Conservation (phyloP, 202 grass and related monocot species). For the Zoysia matrella region DNA sequence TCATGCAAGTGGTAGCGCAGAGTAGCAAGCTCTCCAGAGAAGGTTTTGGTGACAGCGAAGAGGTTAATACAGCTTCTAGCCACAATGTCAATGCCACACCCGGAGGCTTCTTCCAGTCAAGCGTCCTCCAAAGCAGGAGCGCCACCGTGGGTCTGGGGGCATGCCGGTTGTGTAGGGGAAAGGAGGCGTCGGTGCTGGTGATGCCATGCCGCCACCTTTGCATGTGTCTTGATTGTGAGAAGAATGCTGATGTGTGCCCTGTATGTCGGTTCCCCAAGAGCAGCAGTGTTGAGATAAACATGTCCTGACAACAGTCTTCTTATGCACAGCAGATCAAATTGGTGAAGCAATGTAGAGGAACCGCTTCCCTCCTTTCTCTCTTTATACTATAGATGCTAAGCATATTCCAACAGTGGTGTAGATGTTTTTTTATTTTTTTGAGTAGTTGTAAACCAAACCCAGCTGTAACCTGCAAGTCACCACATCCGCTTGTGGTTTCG, state of each 20-base stretch:
- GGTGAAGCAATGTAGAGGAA: conserved; percentile 35
- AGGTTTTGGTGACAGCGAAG: conserved; percentile 60
- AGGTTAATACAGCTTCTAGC: conserved; percentile 26
- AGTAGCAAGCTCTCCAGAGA: conserved; percentile 55
- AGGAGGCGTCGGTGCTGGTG: conserved; percentile 50
- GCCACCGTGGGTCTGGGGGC: not conserved
- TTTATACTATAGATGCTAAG: not conserved
- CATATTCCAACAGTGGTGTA: conserved; percentile 9
- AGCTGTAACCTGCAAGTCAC: conserved; percentile 24
- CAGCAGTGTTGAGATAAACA: conserved; percentile 48
- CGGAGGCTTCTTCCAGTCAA: too few species aligned
- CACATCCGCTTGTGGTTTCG: conserved; percentile 3
- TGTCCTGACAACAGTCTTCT: conserved; percentile 43
- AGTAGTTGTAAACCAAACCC: conserved; percentile 3
- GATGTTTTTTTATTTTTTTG: not conserved
- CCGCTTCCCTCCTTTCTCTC: not conserved
- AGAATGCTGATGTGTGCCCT: conserved; percentile 46
- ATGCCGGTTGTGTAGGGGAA: conserved; percentile 47
- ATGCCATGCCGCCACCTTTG: conserved; percentile 66
- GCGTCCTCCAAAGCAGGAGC: not conserved
- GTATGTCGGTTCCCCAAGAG: conserved; percentile 28
- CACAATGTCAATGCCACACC: conserved; percentile 15
- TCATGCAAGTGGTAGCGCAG: conserved; percentile 51
- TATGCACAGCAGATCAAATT: not conserved
- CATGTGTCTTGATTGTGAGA: conserved; percentile 54